Evolutionary conservation across 129 eudicot genomes (phyloP), one percentile per base, ranked within the genome.

Genomic region (Solidago caesia): DNA sequence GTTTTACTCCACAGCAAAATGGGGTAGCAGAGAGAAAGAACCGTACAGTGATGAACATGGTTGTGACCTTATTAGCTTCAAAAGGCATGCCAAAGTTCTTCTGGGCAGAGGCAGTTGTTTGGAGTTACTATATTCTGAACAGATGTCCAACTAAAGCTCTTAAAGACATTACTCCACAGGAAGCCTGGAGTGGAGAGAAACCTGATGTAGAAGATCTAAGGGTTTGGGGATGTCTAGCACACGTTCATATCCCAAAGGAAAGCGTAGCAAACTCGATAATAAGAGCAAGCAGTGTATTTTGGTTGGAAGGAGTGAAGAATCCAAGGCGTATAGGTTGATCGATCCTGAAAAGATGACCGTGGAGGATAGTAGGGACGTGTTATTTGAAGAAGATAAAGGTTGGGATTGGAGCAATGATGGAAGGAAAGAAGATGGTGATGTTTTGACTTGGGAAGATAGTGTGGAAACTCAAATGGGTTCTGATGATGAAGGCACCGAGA

Each of bases 161-260:
- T 2, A 5, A 4, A 8, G 13, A 48, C 21, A 58, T 10, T 6
- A 70, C 76, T 15, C 69, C 81, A 9, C 64, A 77, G 27, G 76
- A 77, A 47, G 76, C 81, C 1, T 77, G 76, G 76, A 25, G 7
- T 13, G 70, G 70, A 2, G 3, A 1, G 1, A 68, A 77, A 8
- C 81, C 76, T 27, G 41, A 5, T 4, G 70, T 59, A 1, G 4
- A 13, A 3, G 46, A 77, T 12, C 15, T 77, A 3, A 60, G 26
- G 12, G 21, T 69, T 1, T 67, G 59, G 33, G 76, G 81, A 2
- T 41, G 53, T 10, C 5, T 77, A 12, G 75, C 63, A 0, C 53
- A 69, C 6, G 48, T 59, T 7, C 63, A 77, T 69, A 13, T 77
- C 5, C 74, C 77, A 21, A 11, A 58, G 2, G 56, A 56, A 6